Percentiles rank a stretch among this genome's conserved stretches.
Conservation (phyloP, 164 flowering plant genomes). For the Aristolochia californica region DNA sequence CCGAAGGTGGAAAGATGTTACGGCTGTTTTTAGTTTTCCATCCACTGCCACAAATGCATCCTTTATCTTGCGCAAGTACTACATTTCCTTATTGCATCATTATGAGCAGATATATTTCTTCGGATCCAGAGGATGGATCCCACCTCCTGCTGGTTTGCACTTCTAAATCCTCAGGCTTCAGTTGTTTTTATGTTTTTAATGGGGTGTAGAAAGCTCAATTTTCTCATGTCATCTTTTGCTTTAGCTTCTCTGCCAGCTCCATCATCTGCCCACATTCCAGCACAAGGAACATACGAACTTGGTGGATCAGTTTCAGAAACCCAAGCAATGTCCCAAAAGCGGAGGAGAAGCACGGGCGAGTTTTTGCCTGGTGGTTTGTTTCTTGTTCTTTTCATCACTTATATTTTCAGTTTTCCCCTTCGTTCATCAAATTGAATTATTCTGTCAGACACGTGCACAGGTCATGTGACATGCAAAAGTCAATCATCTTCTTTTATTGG, state of each 20-base stretch:
- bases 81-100: conserved; percentile 61
- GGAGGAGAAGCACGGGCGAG: conserved; percentile 17
- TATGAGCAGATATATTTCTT: conserved; percentile 83
- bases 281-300: conserved; percentile 18
- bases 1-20: conserved; percentile 87
- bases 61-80: conserved; percentile 86
- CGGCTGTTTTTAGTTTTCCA: conserved; percentile 81
- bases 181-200: neutral
- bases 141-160: conserved; percentile 33
- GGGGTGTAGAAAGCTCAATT: neutral
- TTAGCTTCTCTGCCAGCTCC: conserved; percentile 33
- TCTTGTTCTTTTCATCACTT: neutral
- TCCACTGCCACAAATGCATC: conserved; percentile 97
- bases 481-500: too few relatives aligned
- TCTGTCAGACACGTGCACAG: neutral
- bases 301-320: conserved; percentile 16
- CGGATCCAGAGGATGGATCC: conserved; percentile 44
- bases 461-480: neutral
- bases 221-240: conserved; percentile 1
- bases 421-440: too few relatives aligned
- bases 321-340: conserved; percentile 18
- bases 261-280: conserved; percentile 12
- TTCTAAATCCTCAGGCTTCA: neutral
- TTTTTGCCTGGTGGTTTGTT: conserved; percentile 28
- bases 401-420: neutral